Evolutionary conservation across 495 filamentous ascomycete genomes (phyloP), one percentile per base, ranked within the genome.

Genomic region (Lasiosphaeris hirsuta): DNA sequence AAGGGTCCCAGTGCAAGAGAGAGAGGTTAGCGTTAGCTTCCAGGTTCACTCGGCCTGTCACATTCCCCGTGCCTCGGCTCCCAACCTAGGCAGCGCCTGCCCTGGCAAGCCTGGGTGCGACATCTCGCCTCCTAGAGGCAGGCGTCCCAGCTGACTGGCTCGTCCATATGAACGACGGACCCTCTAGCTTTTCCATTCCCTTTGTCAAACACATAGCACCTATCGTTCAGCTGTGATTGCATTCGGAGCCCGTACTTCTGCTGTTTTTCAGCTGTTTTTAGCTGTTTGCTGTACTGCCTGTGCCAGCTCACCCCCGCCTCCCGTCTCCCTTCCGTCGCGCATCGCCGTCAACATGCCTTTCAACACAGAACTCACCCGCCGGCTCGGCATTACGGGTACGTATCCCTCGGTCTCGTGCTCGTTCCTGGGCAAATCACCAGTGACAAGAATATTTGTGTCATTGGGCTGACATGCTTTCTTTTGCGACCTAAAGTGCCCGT

Each of bases 301-400:
- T 55, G 53, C 53, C 53, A 55, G 42, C 53, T 45, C 53, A 34
- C 47, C 41, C 35, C 41, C 41, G 15, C 53, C 41, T 48, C 49
- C 36, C 59, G 47, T 41, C 34, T 39, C 43, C 40, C 10, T 48
- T 45, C 38, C 15, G 2, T 42, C 46, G 36, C 14, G 19, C 43
- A 43, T 39, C 43, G 14, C 54, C 52, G 39, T 19, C 59, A 76
- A 54, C 17, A 97, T 97, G 92, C 90, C 90, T 60, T 96, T 97
- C 84, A 85, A 88, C 71, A 97, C 93, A 43, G 88, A 87, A 57
- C 80, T 97, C 51, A 97, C 93, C 45, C 81, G 90, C 67, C 86
- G 86, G 58, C 84, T 97, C 66, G 92, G 93, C 63, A 97, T 97
- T 69, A 80, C 82, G 66, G 76, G 90, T 91, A 81, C 23, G 78